These are phyloP conservation scores for Leccinum barrowsii DNA, from an alignment of 768 basidiomycete species.

Conservation along the genomic window DNA sequence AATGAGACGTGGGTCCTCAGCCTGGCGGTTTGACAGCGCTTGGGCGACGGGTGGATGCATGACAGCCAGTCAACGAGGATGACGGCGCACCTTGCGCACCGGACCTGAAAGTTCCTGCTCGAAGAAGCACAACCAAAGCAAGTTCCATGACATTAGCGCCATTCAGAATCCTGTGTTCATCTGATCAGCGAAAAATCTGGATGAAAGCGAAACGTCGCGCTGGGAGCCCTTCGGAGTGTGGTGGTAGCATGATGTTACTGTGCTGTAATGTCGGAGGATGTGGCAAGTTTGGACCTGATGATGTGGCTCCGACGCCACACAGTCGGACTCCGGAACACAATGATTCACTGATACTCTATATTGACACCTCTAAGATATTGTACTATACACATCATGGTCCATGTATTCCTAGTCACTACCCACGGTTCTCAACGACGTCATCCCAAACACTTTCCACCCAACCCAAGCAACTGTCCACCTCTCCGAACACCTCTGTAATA, in stretches of 20 bases:
- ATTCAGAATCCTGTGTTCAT: background rate
- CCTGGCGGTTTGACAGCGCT: background rate
- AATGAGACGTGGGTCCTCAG: background rate
- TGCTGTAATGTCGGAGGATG: too few relatives aligned
- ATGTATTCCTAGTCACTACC: background rate
- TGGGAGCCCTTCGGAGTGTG: background rate
- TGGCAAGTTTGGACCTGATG: too few relatives aligned
- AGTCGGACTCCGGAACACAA: too few relatives aligned
- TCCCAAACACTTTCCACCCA: conserved; percentile 61
- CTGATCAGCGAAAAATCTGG: background rate
- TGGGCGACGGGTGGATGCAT: background rate
- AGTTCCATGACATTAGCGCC: too few relatives aligned
- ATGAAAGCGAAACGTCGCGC: background rate
- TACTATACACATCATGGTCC: background rate
- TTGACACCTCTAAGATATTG: too few relatives aligned
- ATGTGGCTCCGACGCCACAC: too few relatives aligned
- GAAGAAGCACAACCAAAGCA: too few relatives aligned
- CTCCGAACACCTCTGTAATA: conserved; percentile 38
- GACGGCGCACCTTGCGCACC: background rate
- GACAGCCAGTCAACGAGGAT: background rate
- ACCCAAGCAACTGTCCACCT: conserved; percentile 38
- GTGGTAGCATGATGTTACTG: background rate
- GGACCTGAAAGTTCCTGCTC: too few relatives aligned
- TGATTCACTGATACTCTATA: too few relatives aligned
- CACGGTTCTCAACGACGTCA: conserved; percentile 33